Evolutionary conservation across 306 rosid species (phyloP).

Genomic region (Cyclanthera cordifolia): DNA sequence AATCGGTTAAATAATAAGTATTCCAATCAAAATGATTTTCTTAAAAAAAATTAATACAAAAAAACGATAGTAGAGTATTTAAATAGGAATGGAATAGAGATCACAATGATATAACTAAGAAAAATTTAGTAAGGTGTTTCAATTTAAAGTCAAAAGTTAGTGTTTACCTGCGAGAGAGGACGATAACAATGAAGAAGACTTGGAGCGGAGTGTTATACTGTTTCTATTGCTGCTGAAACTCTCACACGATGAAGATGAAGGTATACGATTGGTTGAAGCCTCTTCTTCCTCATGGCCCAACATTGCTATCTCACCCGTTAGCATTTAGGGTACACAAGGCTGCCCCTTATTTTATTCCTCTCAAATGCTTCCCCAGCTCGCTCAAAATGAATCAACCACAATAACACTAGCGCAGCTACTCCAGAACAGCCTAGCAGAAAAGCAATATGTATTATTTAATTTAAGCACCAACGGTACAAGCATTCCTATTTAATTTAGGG

Average conservation of each 20-base stretch:
- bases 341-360: background rate
- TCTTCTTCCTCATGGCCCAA: slow-evolving; percentile 1
- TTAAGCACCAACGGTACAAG: background rate
- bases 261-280: background rate
- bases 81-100: too few relatives aligned
- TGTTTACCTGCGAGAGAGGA: slow-evolving; percentile 42
- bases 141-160: background rate
- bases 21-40: too few relatives aligned
- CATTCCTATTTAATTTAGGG: background rate
- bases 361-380: background rate
- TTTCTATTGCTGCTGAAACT: slow-evolving; percentile 18
- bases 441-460: background rate
- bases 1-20: too few relatives aligned
- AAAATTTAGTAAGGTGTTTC: too few relatives aligned
- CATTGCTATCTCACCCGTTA: background rate
- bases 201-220: slow-evolving; percentile 8
- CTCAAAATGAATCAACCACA: slow-evolving; percentile 5
- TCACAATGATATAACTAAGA: too few relatives aligned
- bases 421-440: background rate
- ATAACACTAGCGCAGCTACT: background rate
- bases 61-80: too few relatives aligned
- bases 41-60: too few relatives aligned
- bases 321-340: too few relatives aligned
- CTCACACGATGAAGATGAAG: slow-evolving; percentile 8
- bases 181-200: slow-evolving; percentile 36